Percentiles rank a stretch among this genome's conserved stretches.
Conservation (phyloP, 2,329 filamentous ascomycete species). For the Trichoderma sp. region DNA sequence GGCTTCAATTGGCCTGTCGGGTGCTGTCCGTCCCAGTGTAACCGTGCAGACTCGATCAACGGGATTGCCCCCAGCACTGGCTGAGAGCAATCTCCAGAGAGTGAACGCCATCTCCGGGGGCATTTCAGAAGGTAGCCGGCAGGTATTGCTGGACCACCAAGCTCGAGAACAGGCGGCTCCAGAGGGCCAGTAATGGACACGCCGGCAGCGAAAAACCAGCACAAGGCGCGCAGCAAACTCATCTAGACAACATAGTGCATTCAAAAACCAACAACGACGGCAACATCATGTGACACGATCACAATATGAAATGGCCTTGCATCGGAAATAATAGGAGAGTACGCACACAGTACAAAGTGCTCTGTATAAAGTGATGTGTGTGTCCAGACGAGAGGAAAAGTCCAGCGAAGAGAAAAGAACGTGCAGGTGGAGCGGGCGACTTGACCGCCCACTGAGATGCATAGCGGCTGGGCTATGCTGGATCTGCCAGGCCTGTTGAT, state of each 20-base stretch:
- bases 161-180: constrained; percentile 27
- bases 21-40: constrained; percentile 20
- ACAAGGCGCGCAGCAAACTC: background rate
- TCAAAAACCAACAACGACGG: background rate
- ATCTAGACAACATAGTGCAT: background rate
- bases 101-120: constrained; percentile 2
- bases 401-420: constrained; percentile 6
- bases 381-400: background rate
- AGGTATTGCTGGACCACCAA: constrained; percentile 35
- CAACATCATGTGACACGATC: background rate
- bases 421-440: constrained; percentile 19
- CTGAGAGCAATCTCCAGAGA: constrained; percentile 4
- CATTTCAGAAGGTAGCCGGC: constrained; percentile 16
- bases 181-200: background rate
- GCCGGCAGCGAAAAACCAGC: constrained; percentile 5
- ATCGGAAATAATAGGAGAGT: constrained; percentile 12
- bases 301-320: background rate
- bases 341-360: constrained; percentile 18
- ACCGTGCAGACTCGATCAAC: constrained; percentile 6
- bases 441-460: constrained; percentile 23
- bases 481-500: constrained; percentile 1
- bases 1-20: constrained; percentile 22
- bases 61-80: background rate
- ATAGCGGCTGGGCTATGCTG: constrained; percentile 19
- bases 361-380: background rate